A percentile compares a stretch with the other conserved stretches of the same genome.
Conservation (phyloP, 805 yeast genomes). For the Cyberlindnera maritima region DNA sequence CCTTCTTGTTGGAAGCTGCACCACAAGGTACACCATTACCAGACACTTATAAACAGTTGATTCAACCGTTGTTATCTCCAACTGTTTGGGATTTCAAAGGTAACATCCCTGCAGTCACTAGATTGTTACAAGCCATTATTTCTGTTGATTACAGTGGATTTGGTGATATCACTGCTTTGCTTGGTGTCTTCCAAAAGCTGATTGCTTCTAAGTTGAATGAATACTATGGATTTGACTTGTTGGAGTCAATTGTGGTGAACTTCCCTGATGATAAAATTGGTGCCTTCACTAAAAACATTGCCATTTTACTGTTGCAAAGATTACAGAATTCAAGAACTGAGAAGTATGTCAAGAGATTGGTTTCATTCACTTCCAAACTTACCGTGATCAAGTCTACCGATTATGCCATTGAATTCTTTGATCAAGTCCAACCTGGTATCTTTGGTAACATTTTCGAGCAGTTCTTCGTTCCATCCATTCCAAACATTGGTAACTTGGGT, state of each 20-base stretch:
- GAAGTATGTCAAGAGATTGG: conserved; percentile 68
- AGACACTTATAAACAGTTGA: conserved; percentile 56
- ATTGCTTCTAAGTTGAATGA: conserved; percentile 84
- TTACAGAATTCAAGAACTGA: conserved; percentile 81
- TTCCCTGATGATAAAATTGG: conserved; percentile 50
- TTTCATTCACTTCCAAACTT: conserved; percentile 57
- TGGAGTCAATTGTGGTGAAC: conserved; percentile 62
- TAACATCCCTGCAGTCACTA: conserved; percentile 88
- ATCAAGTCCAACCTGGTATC: conserved; percentile 63
- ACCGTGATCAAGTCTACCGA: conserved; percentile 44
- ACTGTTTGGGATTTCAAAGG: conserved; percentile 91
- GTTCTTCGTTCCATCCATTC: conserved; percentile 40
- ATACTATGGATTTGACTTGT: conserved; percentile 76
- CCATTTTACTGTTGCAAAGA: conserved; percentile 72
- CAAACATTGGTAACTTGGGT: conserved; percentile 44
- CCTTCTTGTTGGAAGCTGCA: conserved; percentile 66
- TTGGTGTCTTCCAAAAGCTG: conserved; percentile 96
- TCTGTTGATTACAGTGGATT: conserved; percentile 34
- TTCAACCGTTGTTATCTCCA: conserved; percentile 86
- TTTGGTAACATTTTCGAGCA: conserved; percentile 48
- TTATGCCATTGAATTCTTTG: conserved; percentile 64
- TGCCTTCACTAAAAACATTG: conserved; percentile 65
- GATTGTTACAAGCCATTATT: conserved; percentile 71
- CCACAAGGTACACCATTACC: conserved; percentile 56
- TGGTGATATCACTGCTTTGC: conserved; percentile 64